These are phyloP conservation scores for Pleurotus citrinopileatus DNA, from an alignment of 768 basidiomycete genomes.

Conservation along the genomic window DNA sequence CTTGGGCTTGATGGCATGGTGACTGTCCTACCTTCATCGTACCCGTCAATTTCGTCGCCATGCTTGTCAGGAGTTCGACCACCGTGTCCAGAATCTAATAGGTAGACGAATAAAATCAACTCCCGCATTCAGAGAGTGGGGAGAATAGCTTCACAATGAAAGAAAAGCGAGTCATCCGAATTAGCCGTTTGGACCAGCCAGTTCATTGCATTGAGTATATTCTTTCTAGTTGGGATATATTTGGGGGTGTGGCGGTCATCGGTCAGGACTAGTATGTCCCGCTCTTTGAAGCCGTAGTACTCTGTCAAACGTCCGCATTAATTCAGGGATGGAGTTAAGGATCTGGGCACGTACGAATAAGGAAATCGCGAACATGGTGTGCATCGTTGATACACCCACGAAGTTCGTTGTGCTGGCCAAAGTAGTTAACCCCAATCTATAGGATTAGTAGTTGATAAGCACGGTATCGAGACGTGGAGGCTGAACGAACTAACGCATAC, in stretches of 20 bases:
- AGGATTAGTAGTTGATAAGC: background rate
- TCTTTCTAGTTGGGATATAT: constrained; percentile 55
- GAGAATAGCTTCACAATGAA: constrained; percentile 49
- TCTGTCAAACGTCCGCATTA: constrained; percentile 32
- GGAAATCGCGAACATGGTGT: constrained; percentile 63
- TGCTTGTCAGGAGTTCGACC: constrained; percentile 78
- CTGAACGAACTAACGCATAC: constrained; percentile 55
- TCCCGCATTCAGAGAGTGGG: background rate
- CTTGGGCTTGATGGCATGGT: background rate
- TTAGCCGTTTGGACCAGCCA: constrained; percentile 69
- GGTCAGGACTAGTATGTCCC: constrained; percentile 21
- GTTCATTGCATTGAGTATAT: constrained; percentile 47
- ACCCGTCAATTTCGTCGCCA: constrained; percentile 78
- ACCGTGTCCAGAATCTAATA: constrained; percentile 85
- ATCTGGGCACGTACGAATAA: constrained; percentile 34
- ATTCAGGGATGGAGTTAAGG: background rate
- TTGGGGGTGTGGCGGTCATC: constrained; percentile 51
- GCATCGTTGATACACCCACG: constrained; percentile 84
- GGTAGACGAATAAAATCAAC: too few species aligned
- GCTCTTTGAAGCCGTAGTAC: constrained; percentile 14
- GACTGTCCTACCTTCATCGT: constrained; percentile 71
- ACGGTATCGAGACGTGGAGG: constrained; percentile 10
- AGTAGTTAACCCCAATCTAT: constrained; percentile 81
- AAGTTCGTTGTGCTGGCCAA: constrained; percentile 59
- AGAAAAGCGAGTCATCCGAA: constrained; percentile 71